Conservation (phyloP, 306 rosid genomes). For the Acmispon strigosus region DNA sequence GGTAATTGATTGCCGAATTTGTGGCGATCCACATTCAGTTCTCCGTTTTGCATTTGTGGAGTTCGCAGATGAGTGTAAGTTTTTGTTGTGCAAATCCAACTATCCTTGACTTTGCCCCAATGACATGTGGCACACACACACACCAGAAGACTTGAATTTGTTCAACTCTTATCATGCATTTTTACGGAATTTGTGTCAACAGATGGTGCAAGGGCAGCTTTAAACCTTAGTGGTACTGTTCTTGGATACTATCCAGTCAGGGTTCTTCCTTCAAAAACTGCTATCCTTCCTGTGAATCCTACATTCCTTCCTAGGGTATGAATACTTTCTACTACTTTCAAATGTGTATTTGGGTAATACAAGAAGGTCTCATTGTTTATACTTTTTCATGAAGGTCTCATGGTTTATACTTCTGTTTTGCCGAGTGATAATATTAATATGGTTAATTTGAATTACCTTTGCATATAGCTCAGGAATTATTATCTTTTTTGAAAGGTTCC, state of each 20-base stretch:
- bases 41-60: constrained; percentile 97
- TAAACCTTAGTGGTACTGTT: constrained; percentile 78
- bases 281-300: constrained; percentile 92
- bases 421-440: neutral
- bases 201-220: constrained; percentile 81
- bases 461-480: neutral
- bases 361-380: too few relatives aligned
- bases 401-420: neutral
- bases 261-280: constrained; percentile 91
- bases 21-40: constrained; percentile 89
- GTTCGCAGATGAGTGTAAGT: constrained; percentile 85
- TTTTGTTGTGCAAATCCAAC: constrained; percentile 2
- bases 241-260: constrained; percentile 83
- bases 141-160: neutral
- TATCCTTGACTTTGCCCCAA: neutral
- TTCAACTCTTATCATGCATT: neutral
- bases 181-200: constrained; percentile 32
- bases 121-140: neutral
- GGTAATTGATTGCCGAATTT: constrained; percentile 89
- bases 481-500: neutral
- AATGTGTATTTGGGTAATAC: too few relatives aligned
- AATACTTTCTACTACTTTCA: neutral
- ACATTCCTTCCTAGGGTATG: constrained; percentile 86
- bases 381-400: too few relatives aligned
- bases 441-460: neutral